A percentile compares a stretch with the other conserved stretches of the same genome.
These are phyloP conservation scores for Bacterosira constricta DNA, from an alignment of 108 stramenopile genomes.

Conservation along the genomic window DNA sequence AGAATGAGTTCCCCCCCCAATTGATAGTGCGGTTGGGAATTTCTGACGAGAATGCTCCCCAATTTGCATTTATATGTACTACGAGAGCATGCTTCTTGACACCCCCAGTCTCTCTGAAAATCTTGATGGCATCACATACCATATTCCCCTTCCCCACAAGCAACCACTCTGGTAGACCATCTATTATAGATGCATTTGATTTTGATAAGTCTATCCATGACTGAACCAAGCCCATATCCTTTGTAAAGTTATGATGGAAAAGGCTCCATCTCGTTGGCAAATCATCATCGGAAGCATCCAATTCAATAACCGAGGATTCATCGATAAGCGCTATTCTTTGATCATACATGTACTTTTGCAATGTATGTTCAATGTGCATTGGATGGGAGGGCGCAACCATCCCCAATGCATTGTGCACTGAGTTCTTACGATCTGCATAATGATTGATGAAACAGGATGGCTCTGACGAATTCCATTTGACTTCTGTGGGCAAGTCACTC, in stretches of 20 bases:
- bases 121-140: neutral
- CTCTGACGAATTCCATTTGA: slow-evolving; percentile 1
- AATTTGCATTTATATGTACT: slow-evolving; percentile 50
- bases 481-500: slow-evolving; percentile 7
- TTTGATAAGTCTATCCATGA: neutral
- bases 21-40: slow-evolving; percentile 42
- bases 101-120: slow-evolving; percentile 2
- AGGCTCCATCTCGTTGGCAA: too few relatives aligned
- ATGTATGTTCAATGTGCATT: neutral
- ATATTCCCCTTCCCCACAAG: neutral
- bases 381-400: too few relatives aligned
- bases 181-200: neutral
- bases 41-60: slow-evolving; percentile 46
- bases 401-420: neutral
- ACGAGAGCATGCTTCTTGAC: slow-evolving; percentile 50
- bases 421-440: neutral
- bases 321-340: slow-evolving; percentile 9
- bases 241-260: too few relatives aligned
- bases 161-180: neutral
- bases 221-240: neutral
- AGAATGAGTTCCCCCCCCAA: slow-evolving; percentile 23
- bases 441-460: slow-evolving; percentile 12
- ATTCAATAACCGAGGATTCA: slow-evolving; percentile 1
- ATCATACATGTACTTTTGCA: slow-evolving; percentile 15
- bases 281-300: neutral